Base-by-base conservation (phyloP, 164 flowering plant species). In the Umbilicus rupestris region DNA sequence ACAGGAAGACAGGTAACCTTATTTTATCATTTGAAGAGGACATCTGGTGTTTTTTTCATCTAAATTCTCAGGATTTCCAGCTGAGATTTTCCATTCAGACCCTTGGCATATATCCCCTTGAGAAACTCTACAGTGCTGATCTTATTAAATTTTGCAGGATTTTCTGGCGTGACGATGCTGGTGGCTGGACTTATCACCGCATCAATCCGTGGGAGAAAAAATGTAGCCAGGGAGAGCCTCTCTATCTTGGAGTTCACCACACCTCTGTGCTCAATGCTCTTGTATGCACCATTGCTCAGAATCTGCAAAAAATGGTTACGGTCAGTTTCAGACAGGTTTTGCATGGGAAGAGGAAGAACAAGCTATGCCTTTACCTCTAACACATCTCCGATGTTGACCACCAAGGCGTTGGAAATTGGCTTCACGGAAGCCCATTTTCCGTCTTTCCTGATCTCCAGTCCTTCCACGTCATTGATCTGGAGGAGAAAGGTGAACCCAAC, bases 301-400 rank as follows among this genome's bases (percentile, higher is more conserved):
- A 78, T 78, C 81, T 78, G 65, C 64, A 30, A 30, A 66, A 66
- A 26, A 24, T 5, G 26, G 15, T 29, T 26, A 44, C 11, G 7
- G 24, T 44, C 7, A 14, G 66, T 5, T 39, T 37, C 15, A 39
- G 16, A 64, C n/a, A n/a, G n/a, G n/a, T n/a, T n/a, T n/a, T n/a
- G n/a, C n/a, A n/a, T n/a, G n/a, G n/a, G n/a, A n/a, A n/a, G n/a
- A n/a, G n/a, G n/a, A n/a, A n/a, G n/a, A n/a, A n/a, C n/a, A n/a
- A n/a, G n/a, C n/a, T n/a, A n/a, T n/a, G n/a, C n/a, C n/a, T n/a
- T 71, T 68, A 72, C 85, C 81, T 79, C 82, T 28, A 79, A 45
- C 26, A 74, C 68, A 69, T 81, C 82, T 19, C 79, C 85, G 50
- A 81, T 24, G 52, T 81, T 81, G 55, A 81, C 76, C 14, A 81